These are phyloP conservation scores for Cornus controversa DNA, from an alignment of 148 eudicot genomes.

Conservation along the genomic window DNA sequence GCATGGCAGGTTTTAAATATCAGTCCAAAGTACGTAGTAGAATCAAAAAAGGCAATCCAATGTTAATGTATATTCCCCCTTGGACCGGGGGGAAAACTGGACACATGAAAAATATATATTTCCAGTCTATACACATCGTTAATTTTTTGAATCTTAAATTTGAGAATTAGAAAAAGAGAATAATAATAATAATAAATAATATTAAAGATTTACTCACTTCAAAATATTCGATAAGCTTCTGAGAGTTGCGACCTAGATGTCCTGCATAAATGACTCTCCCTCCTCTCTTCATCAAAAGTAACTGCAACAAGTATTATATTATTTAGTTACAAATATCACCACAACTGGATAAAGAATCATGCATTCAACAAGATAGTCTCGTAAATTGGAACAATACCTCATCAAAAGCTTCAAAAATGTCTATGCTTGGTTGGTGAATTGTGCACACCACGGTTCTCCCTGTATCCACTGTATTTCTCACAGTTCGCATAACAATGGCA, in stretches of 20 bases:
- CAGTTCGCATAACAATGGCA: constrained; percentile 80
- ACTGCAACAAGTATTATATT: constrained; percentile 36
- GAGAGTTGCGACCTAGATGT: constrained; percentile 58
- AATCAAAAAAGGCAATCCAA: not conserved
- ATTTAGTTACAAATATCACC: not conserved
- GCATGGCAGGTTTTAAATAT: constrained; percentile 8
- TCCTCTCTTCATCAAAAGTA: constrained; percentile 77
- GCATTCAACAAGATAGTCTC: not conserved
- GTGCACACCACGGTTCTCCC: constrained; percentile 87
- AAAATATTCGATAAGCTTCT: constrained; percentile 62
- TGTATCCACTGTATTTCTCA: constrained; percentile 71
- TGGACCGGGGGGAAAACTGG: not conserved
- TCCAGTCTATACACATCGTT: not conserved
- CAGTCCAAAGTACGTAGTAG: constrained; percentile 10
- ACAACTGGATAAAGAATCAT: not conserved
- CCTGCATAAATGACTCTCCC: constrained; percentile 73
- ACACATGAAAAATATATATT: too few relatives aligned
- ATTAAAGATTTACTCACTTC: constrained; percentile 36
- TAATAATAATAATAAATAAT: not conserved
- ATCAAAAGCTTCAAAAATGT: constrained; percentile 85
- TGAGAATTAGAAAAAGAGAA: not conserved
- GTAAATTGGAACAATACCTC: constrained; percentile 34
- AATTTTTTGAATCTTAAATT: not conserved
- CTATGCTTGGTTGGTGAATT: constrained; percentile 85
- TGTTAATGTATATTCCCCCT: too few relatives aligned